Evolutionary conservation across 345 rosid genomes (phyloP).

Genomic region (Isatis tinctoria): DNA sequence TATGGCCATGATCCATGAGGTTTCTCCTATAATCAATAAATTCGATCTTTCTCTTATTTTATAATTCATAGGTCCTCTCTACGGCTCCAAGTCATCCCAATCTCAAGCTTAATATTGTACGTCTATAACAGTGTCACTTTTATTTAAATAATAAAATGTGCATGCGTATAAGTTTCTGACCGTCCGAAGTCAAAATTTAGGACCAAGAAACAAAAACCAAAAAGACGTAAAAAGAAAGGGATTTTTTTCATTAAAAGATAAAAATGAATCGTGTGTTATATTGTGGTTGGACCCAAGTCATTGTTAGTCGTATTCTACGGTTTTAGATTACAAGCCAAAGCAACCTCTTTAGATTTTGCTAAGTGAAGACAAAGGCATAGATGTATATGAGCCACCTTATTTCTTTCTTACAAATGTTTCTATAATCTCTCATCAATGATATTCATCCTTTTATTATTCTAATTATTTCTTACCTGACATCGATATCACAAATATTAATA

Average conservation of each 20-base stretch:
- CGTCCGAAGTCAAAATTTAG: neutral
- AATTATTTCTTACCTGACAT: neutral
- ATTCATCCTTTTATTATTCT: neutral
- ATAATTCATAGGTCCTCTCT: neutral
- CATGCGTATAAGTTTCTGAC: neutral
- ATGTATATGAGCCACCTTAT: constrained; percentile 4
- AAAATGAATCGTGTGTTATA: neutral
- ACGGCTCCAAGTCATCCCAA: neutral
- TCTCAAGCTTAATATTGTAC: no score
- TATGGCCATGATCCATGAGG: no score
- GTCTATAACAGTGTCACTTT: neutral
- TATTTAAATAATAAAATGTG: neutral
- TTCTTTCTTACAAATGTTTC: neutral
- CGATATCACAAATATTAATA: neutral
- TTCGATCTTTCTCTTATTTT: neutral
- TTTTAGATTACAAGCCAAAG: constrained; percentile 12
- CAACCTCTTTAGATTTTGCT: neutral
- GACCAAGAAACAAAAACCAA: neutral
- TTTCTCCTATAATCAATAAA: neutral
- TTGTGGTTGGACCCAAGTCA: constrained; percentile 7
- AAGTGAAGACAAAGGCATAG: neutral
- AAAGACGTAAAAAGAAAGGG: neutral
- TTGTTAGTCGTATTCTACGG: constrained; percentile 12
- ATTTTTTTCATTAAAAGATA: neutral
- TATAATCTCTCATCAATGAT: neutral